Percentiles rank a stretch among this genome's conserved stretches.
phyloP scores from a whole-genome alignment of 1,139 yeast species.

The Magnusiomyces suaveolens region DNA sequence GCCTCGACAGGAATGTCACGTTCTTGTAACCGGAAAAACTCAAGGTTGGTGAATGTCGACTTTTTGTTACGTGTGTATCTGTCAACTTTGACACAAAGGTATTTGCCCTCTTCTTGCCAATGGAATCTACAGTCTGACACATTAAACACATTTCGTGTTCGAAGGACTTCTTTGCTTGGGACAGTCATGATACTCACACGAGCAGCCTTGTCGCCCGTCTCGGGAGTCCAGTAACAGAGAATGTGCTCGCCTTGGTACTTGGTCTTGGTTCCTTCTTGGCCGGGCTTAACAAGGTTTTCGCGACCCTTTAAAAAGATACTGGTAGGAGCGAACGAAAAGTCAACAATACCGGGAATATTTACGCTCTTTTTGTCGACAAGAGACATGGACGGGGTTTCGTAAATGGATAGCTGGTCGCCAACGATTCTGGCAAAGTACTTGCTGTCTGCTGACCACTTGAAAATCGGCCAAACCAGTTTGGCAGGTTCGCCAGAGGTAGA shows the following conservation, averaged over 20 bases:
- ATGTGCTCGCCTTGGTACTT: constrained; percentile 48
- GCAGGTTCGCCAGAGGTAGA: constrained; percentile 19
- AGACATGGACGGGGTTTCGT: constrained; percentile 60
- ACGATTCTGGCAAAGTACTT: constrained; percentile 92
- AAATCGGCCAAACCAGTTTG: constrained; percentile 91
- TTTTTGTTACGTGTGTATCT: constrained; percentile 94
- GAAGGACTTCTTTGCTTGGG: constrained; percentile 70
- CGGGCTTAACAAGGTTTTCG: constrained; percentile 11
- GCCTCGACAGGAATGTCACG: constrained; percentile 92
- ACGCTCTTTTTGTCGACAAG: constrained; percentile 80
- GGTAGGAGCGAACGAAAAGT: constrained; percentile 93
- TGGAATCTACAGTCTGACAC: constrained; percentile 84
- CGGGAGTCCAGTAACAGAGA: constrained; percentile 96
- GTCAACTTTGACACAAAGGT: constrained; percentile 87
- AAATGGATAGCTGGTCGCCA: constrained; percentile 74
- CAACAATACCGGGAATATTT: constrained; percentile 77
- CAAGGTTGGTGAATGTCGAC: constrained; percentile 83
- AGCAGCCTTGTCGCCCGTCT: constrained; percentile 83
- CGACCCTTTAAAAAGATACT: constrained; percentile 56
- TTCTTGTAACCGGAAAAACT: constrained; percentile 79
- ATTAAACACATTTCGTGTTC: constrained; percentile 90
- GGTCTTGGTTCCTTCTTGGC: constrained; percentile 32
- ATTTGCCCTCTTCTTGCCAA: constrained; percentile 89
- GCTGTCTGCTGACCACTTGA: constrained; percentile 93
- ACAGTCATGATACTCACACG: constrained; percentile 87